These are phyloP conservation scores for Paraconiothyrium sp. DNA, from an alignment of 2,329 filamentous ascomycete species.

Conservation along the genomic window DNA sequence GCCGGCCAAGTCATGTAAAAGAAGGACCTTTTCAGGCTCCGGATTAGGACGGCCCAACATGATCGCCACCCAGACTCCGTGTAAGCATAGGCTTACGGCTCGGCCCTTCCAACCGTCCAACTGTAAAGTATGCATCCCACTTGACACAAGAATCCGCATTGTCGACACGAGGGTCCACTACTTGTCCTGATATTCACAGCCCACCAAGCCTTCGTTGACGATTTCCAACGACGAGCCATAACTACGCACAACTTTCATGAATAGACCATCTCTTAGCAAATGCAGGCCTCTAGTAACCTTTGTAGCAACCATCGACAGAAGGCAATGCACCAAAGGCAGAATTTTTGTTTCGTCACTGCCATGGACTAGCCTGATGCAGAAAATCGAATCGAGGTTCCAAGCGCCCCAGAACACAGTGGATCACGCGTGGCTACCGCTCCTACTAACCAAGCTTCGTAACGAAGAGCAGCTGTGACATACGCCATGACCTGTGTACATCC, in stretches of 20 bases:
- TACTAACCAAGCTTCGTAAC: neutral
- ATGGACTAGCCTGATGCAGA: neutral
- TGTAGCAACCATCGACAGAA: too few relatives aligned
- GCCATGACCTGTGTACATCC: neutral
- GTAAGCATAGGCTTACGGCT: neutral
- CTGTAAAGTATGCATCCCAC: too few relatives aligned
- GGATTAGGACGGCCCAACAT: neutral
- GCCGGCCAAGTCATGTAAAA: neutral
- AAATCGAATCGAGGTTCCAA: conserved; percentile 3
- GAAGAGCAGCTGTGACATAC: conserved; percentile 6
- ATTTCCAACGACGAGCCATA: too few relatives aligned
- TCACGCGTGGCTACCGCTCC: conserved; percentile 1
- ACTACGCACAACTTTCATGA: too few relatives aligned
- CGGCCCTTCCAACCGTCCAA: neutral
- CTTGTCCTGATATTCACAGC: too few relatives aligned
- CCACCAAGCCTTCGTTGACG: too few relatives aligned
- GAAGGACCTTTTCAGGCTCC: neutral
- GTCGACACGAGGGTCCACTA: too few relatives aligned
- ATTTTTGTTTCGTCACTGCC: neutral
- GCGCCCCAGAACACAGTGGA: neutral
- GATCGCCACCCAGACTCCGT: neutral
- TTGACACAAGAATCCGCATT: too few relatives aligned
- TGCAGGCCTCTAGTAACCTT: neutral
- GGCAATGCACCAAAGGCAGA: neutral
- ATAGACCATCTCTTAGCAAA: too few relatives aligned